A percentile compares a stretch with the other conserved stretches of the same genome.
Conservation (phyloP, 1,139 yeast species). For the Lizanozyma gosingica region DNA sequence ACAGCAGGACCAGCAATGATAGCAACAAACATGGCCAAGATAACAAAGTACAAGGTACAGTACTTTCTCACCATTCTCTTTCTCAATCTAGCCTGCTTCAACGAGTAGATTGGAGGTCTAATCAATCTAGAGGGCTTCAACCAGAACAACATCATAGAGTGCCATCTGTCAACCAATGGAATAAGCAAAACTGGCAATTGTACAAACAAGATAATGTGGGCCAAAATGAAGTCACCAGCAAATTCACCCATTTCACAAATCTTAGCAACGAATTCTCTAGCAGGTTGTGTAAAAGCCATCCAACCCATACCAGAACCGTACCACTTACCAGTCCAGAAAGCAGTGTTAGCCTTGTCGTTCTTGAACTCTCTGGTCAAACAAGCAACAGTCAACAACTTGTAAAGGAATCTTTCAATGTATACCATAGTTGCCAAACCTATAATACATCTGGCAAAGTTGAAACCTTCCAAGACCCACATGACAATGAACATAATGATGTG, state of each 20-base stretch:
- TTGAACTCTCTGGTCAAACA: constrained; percentile 93
- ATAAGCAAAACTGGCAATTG: constrained; percentile 82
- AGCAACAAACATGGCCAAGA: constrained; percentile 63
- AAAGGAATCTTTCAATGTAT: constrained; percentile 79
- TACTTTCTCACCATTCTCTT: constrained; percentile 98
- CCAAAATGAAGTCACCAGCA: constrained; percentile 92
- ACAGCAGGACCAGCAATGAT: constrained; percentile 91
- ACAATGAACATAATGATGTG: constrained; percentile 83
- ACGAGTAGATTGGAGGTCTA: constrained; percentile 96
- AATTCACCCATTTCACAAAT: constrained; percentile 90
- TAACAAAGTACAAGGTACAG: constrained; percentile 67
- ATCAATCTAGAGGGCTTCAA: constrained; percentile 95
- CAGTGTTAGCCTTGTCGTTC: constrained; percentile 93
- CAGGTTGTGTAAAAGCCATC: constrained; percentile 94
- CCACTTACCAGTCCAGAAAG: constrained; percentile 99
- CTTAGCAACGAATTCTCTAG: constrained; percentile 94
- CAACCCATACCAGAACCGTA: constrained; percentile 90
- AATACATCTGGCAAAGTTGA: constrained; percentile 79
- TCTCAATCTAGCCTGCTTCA: constrained; percentile 95
- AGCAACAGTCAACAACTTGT: constrained; percentile 74
- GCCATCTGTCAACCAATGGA: constrained; percentile 96
- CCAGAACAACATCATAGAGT: constrained; percentile 98
- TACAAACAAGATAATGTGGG: constrained; percentile 78
- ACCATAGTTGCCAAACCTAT: constrained; percentile 80
- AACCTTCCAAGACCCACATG: constrained; percentile 96